Evolutionary conservation across 2,329 filamentous ascomycete species (phyloP).

Genomic region (Penicillium sumatraense): DNA sequence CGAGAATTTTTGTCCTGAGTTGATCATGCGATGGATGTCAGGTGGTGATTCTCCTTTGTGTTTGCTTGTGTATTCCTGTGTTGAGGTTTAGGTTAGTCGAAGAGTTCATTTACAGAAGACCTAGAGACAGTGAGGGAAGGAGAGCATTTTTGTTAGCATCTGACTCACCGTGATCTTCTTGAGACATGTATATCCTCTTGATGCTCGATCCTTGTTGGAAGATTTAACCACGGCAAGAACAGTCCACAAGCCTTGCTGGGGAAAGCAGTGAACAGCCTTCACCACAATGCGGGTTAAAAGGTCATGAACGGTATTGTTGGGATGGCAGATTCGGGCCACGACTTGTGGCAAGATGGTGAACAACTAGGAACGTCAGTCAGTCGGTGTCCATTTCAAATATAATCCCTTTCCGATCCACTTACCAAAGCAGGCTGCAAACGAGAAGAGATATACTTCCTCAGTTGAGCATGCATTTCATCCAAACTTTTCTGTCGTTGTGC

Average conservation of each 20-base stretch:
- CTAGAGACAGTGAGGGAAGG: too few relatives aligned
- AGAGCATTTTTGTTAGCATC: neutral
- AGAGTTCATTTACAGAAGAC: too few relatives aligned
- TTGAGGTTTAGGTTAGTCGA: constrained; percentile 19
- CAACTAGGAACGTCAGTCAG: too few relatives aligned
- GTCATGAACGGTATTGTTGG: constrained; percentile 76
- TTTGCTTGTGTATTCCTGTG: constrained; percentile 57
- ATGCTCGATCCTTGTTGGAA: constrained; percentile 70
- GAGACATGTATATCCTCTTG: constrained; percentile 54
- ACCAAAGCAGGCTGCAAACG: constrained; percentile 53
- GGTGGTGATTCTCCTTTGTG: constrained; percentile 43
- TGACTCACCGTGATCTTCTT: constrained; percentile 45
- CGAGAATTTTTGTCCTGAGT: constrained; percentile 79
- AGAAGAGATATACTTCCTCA: constrained; percentile 74
- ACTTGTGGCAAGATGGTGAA: constrained; percentile 81
- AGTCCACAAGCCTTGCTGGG: constrained; percentile 90
- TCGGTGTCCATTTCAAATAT: too few relatives aligned
- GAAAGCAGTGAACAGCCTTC: constrained; percentile 84
- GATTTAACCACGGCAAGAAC: constrained; percentile 86
- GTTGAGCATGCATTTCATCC: constrained; percentile 70
- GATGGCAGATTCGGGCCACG: constrained; percentile 92
- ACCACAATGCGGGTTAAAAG: constrained; percentile 78
- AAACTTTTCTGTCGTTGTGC: constrained; percentile 67
- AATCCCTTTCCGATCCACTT: constrained; percentile 30
- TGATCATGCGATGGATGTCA: constrained; percentile 74